phyloP scores from a whole-genome alignment of 202 grass and related monocot species.

The Carex sylvatica region DNA sequence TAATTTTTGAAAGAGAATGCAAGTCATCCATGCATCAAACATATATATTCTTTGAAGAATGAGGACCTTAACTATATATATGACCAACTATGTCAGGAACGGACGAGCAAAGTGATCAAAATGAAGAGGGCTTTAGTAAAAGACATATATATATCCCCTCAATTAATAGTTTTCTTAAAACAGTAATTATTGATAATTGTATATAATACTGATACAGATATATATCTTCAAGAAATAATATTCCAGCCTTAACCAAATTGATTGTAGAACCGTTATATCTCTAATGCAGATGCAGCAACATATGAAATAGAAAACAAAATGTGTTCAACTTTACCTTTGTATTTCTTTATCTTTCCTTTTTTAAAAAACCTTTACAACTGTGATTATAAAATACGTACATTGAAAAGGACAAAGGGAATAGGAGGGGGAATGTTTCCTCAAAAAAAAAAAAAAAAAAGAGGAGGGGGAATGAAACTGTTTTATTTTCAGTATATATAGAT shows the following conservation, averaged over 20 bases:
- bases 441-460: too few species aligned
- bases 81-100: neutral
- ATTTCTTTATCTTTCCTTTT: neutral
- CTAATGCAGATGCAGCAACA: neutral
- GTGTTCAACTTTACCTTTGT: neutral
- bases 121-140: neutral
- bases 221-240: neutral
- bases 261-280: neutral
- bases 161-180: neutral
- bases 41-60: neutral
- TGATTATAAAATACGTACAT: neutral
- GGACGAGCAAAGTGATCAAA: neutral
- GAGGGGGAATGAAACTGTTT: neutral
- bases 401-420: neutral
- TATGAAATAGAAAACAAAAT: neutral
- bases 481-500: neutral
- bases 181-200: neutral
- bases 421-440: too few species aligned
- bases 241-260: neutral
- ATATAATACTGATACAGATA: neutral
- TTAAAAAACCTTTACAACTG: too few species aligned
- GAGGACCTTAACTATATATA: neutral
- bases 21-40: neutral
- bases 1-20: neutral
- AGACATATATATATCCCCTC: neutral